These are phyloP conservation scores for Apocynum venetum DNA, from an alignment of 257 asterid genomes.

Conservation along the genomic window DNA sequence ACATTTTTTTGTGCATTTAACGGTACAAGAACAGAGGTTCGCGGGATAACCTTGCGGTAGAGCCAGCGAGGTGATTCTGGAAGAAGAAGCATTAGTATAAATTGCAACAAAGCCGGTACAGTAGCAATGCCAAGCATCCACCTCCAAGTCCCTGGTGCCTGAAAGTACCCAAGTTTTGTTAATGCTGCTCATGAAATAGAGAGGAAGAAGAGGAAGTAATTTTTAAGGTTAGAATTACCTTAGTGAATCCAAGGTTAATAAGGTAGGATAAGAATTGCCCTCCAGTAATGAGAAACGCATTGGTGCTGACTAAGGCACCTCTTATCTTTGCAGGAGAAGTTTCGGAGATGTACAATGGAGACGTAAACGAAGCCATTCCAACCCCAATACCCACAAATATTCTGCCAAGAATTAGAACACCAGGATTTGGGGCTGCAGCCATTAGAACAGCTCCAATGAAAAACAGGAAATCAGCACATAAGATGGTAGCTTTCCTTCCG, in stretches of 20 bases:
- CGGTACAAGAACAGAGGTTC: neutral
- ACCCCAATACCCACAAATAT: conserved; percentile 44
- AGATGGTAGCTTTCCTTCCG: conserved; percentile 32
- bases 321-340: conserved; percentile 44
- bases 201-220: neutral
- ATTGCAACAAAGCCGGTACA: conserved; percentile 59
- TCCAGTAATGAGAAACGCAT: conserved; percentile 42
- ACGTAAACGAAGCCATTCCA: conserved; percentile 47
- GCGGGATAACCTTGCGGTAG: conserved; percentile 42
- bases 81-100: conserved; percentile 58
- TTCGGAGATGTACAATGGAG: conserved; percentile 48
- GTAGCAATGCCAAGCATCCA: conserved; percentile 92
- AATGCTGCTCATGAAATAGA: too few species aligned
- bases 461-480: conserved; percentile 40
- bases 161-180: neutral
- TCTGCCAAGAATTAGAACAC: conserved; percentile 34
- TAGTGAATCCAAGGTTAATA: conserved; percentile 44
- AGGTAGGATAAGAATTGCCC: conserved; percentile 48
- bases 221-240: conserved; percentile 20
- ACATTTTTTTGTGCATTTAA: too few species aligned
- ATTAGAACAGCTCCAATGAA: conserved; percentile 38
- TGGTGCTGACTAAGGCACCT: conserved; percentile 49
- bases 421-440: conserved; percentile 37
- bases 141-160: conserved; percentile 72
- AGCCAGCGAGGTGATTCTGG: conserved; percentile 91